These are phyloP conservation scores for Pichia kluyveri DNA, from an alignment of 805 yeast genomes.

Conservation along the genomic window DNA sequence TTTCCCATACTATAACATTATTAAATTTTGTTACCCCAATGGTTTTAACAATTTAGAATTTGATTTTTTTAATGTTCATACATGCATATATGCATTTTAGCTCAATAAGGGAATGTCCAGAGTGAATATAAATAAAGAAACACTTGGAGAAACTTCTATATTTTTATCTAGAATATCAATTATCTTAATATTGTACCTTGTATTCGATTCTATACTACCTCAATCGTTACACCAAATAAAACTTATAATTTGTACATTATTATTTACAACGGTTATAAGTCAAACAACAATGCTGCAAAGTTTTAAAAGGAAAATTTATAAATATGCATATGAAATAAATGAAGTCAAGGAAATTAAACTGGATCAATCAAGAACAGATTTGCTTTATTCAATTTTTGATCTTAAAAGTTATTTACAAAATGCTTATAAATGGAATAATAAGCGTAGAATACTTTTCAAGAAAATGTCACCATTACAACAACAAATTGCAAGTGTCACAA, in stretches of 20 bases:
- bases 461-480: conserved; percentile 50
- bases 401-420: conserved; percentile 34
- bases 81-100: too few relatives aligned
- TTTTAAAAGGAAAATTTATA: conserved; percentile 4
- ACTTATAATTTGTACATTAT: conserved; percentile 16
- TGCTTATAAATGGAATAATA: conserved; percentile 35
- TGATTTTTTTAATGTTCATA: too few relatives aligned
- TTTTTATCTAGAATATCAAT: conserved; percentile 23
- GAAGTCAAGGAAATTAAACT: conserved; percentile 2
- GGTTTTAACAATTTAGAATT: too few relatives aligned
- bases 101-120: background rate
- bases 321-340: conserved; percentile 2
- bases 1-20: too few relatives aligned
- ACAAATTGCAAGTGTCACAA: conserved; percentile 39
- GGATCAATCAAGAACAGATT: conserved; percentile 17
- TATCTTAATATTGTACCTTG: conserved; percentile 15
- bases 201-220: conserved; percentile 13
- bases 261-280: conserved; percentile 24
- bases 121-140: background rate
- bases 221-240: conserved; percentile 9
- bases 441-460: conserved; percentile 34
- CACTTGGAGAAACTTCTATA: conserved; percentile 13
- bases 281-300: conserved; percentile 18
- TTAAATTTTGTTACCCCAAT: too few relatives aligned
- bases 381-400: conserved; percentile 35